These are phyloP conservation scores for Cercospora zeae-maydis DNA, from an alignment of 2,329 filamentous ascomycete species.

Conservation along the genomic window DNA sequence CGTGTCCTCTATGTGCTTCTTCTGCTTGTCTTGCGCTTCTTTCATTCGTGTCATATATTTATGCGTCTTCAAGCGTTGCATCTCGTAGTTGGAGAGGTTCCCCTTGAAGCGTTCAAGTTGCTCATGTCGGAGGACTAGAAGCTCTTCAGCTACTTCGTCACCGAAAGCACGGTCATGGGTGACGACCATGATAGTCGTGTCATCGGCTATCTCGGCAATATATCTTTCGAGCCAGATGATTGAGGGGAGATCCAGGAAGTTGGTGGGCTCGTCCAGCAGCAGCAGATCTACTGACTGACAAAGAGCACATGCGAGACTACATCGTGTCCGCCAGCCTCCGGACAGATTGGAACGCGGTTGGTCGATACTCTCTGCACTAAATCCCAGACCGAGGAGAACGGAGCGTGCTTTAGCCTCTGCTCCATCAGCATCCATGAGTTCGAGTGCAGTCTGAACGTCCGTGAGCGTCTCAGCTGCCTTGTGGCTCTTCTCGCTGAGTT, in stretches of 20 bases:
- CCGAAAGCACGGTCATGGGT: slow-evolving; percentile 83
- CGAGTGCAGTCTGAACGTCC: slow-evolving; percentile 11
- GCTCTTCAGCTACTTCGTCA: slow-evolving; percentile 69
- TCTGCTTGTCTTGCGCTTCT: slow-evolving; percentile 76
- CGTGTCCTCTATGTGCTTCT: slow-evolving; percentile 73
- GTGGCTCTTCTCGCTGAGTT: slow-evolving; percentile 62
- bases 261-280: slow-evolving; percentile 82
- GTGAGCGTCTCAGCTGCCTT: slow-evolving; percentile 60
- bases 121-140: slow-evolving; percentile 71
- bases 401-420: slow-evolving; percentile 60
- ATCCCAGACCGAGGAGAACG: slow-evolving; percentile 68
- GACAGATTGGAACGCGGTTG: slow-evolving; percentile 64
- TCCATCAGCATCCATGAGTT: slow-evolving; percentile 25
- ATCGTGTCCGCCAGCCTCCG: slow-evolving; percentile 55
- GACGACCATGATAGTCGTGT: slow-evolving; percentile 69
- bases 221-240: slow-evolving; percentile 82
- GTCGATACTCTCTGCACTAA: slow-evolving; percentile 59
- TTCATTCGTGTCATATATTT: slow-evolving; percentile 68
- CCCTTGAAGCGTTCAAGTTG: slow-evolving; percentile 71
- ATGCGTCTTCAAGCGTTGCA: slow-evolving; percentile 47
- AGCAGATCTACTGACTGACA: slow-evolving; percentile 72
- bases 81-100: slow-evolving; percentile 68
- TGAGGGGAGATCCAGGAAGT: slow-evolving; percentile 76
- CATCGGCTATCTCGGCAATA: slow-evolving; percentile 54
- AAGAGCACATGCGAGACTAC: slow-evolving; percentile 52